phyloP scores from a whole-genome alignment of 306 rosid genomes.

The Trifolium subterraneum region DNA sequence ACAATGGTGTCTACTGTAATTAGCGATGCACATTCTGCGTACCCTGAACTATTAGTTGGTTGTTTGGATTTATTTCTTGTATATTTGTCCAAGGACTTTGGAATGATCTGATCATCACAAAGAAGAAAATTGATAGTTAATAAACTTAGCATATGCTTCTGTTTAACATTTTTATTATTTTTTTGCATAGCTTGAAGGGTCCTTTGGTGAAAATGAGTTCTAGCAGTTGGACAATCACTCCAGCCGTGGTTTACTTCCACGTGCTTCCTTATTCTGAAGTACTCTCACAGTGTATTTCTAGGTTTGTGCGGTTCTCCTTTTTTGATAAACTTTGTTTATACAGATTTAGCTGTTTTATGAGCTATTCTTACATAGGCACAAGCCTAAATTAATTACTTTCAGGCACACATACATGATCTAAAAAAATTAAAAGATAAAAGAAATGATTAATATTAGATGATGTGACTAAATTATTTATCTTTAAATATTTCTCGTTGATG shows the following conservation, averaged over 20 bases:
- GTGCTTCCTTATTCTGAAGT: slow-evolving; percentile 80
- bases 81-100: slow-evolving; percentile 15
- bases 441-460: too few relatives aligned
- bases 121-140: slow-evolving; percentile 25
- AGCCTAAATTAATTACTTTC: too few relatives aligned
- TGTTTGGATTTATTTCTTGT: slow-evolving; percentile 36
- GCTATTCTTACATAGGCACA: too few relatives aligned
- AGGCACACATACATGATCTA: too few relatives aligned
- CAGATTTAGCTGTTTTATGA: neutral
- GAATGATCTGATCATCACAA: slow-evolving; percentile 14
- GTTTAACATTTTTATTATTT: slow-evolving; percentile 35
- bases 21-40: slow-evolving; percentile 15
- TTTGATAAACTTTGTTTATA: neutral
- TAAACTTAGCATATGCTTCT: slow-evolving; percentile 28
- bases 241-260: slow-evolving; percentile 70
- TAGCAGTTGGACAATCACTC: slow-evolving; percentile 61
- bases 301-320: slow-evolving; percentile 52
- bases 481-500: too few relatives aligned
- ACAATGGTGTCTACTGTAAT: slow-evolving; percentile 7
- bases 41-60: slow-evolving; percentile 10
- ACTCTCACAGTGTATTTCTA: slow-evolving; percentile 61
- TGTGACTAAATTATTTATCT: too few relatives aligned
- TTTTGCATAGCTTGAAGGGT: slow-evolving; percentile 70
- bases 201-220: slow-evolving; percentile 61
- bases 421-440: too few relatives aligned